Conservation (phyloP, 225 moss, liverwort and hornwort genomes). For the Pseudoscleropodium purum region DNA sequence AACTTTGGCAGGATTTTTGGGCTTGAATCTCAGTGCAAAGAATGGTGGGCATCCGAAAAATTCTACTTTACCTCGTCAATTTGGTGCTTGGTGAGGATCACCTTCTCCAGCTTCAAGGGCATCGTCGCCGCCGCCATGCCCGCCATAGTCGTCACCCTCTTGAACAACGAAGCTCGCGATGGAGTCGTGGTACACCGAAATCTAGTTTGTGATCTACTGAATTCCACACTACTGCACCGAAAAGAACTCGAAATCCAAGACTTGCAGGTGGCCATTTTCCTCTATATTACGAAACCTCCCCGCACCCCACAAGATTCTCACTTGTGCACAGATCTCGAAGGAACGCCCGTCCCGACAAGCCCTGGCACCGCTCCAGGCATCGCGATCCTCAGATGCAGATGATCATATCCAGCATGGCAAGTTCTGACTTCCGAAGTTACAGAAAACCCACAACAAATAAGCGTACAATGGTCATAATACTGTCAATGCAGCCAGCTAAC, state of each 20-base stretch:
- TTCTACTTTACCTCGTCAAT: slow-evolving; percentile 9
- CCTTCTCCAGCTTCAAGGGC: slow-evolving; percentile 40
- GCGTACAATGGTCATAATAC: not conserved
- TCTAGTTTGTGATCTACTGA: not conserved
- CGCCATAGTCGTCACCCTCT: slow-evolving; percentile 10
- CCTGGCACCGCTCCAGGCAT: not conserved
- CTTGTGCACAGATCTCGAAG: not conserved
- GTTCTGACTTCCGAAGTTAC: not conserved
- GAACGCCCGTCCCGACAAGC: not conserved
- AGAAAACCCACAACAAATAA: too few species aligned
- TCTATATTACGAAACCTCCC: not conserved
- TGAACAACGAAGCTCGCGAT: not conserved
- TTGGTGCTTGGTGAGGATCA: slow-evolving; percentile 34
- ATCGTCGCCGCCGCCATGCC: slow-evolving; percentile 9
- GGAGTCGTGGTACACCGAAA: not conserved
- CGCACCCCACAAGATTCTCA: not conserved
- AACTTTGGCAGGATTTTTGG: not conserved
- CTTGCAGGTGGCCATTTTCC: slow-evolving; percentile 10
- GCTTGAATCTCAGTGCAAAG: not conserved
- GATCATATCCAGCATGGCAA: not conserved
- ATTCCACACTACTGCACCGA: not conserved
- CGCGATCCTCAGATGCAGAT: not conserved
- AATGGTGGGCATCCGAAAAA: not conserved
- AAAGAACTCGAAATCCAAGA: not conserved
- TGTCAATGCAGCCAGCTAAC: not conserved